phyloP scores from a whole-genome alignment of 1,139 yeast species.

The Kodamaea alishanica region DNA sequence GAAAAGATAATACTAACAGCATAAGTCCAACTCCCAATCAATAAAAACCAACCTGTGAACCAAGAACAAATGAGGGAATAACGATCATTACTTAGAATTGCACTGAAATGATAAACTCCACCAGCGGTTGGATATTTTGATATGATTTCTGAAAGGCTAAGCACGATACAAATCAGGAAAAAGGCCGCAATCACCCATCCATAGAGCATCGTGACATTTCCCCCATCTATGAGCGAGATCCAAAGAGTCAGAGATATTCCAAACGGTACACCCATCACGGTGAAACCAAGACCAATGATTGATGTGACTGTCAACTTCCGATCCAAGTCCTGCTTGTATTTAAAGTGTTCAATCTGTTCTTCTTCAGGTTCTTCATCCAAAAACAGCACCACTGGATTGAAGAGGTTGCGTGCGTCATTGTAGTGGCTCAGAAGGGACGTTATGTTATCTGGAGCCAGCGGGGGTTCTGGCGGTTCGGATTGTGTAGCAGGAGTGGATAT shows the following conservation, averaged over 20 bases:
- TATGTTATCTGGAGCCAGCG: no score
- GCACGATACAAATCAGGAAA: conserved; percentile 58
- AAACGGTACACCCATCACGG: conserved; percentile 75
- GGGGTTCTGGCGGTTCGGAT: no score
- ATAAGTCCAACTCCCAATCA: conserved; percentile 75
- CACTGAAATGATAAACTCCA: conserved; percentile 72
- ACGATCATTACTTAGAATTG: conserved; percentile 57
- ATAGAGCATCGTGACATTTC: conserved; percentile 64
- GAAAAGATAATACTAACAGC: conserved; percentile 69
- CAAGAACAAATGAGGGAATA: conserved; percentile 58
- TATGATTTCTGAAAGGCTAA: conserved; percentile 67
- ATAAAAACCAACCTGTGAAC: conserved; percentile 73
- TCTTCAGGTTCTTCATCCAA: conserved; percentile 41
- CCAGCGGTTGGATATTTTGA: conserved; percentile 75
- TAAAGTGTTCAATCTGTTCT: conserved; percentile 65
- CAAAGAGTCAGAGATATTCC: conserved; percentile 70
- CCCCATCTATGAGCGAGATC: conserved; percentile 68
- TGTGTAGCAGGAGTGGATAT: no score
- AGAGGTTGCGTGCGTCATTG: not conserved
- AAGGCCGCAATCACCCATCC: conserved; percentile 67
- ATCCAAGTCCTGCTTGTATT: conserved; percentile 65
- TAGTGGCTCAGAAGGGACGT: no score
- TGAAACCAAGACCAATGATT: conserved; percentile 69
- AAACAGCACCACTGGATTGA: conserved; percentile 2
- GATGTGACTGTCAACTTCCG: conserved; percentile 64